A percentile compares a stretch with the other conserved stretches of the same genome.
These are phyloP conservation scores for Boletus sp. DNA, from an alignment of 768 basidiomycete genomes.

Conservation along the genomic window DNA sequence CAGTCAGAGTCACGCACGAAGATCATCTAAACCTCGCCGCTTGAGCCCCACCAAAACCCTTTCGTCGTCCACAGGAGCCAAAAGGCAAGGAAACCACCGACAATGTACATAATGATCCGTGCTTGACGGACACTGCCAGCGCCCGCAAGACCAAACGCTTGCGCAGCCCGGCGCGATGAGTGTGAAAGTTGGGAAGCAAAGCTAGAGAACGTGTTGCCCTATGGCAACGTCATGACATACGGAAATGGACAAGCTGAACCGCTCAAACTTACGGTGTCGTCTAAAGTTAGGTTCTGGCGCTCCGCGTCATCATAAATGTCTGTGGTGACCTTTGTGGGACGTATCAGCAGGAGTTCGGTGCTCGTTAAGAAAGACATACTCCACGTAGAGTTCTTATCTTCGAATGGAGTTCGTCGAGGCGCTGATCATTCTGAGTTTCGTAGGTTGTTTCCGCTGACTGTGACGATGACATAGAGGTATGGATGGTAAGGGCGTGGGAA, in stretches of 20 bases:
- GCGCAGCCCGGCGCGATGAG: slow-evolving; percentile 66
- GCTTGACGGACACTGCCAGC: slow-evolving; percentile 66
- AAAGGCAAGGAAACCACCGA: slow-evolving; percentile 51
- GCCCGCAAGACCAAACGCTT: slow-evolving; percentile 66
- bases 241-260: neutral
- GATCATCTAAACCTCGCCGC: slow-evolving; percentile 13
- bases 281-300: slow-evolving; percentile 74
- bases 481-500: slow-evolving; percentile 21
- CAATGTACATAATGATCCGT: slow-evolving; percentile 62
- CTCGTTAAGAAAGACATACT: slow-evolving; percentile 40
- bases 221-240: neutral
- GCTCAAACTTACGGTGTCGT: slow-evolving; percentile 61
- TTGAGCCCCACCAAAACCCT: slow-evolving; percentile 43
- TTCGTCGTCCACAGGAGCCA: slow-evolving; percentile 56
- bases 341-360: neutral
- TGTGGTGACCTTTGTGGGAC: slow-evolving; percentile 62
- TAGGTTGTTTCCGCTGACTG: slow-evolving; percentile 65
- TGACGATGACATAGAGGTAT: slow-evolving; percentile 36
- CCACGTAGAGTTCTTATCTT: slow-evolving; percentile 80
- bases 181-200: slow-evolving; percentile 63
- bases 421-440: slow-evolving; percentile 82
- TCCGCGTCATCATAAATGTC: slow-evolving; percentile 87
- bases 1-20: slow-evolving; percentile 14
- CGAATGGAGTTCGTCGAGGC: slow-evolving; percentile 79
- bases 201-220: slow-evolving; percentile 67